Conservation (phyloP, 1,284 basidiomycete species). For the Pascua guehoae region DNA sequence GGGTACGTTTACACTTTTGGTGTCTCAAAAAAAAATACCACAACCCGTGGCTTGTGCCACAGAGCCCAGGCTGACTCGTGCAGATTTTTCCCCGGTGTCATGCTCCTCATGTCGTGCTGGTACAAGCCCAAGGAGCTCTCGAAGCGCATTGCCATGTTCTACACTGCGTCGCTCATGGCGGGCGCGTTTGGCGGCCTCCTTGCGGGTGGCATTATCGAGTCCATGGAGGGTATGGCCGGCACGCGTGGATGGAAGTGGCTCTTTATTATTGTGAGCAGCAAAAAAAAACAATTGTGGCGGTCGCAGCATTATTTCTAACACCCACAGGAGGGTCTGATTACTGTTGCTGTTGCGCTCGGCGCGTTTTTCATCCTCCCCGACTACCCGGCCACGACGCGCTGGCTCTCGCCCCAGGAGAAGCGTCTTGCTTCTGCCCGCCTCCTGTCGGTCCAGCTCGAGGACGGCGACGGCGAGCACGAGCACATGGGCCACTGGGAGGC, state of each 20-base stretch:
- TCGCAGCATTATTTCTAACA: conserved; percentile 39
- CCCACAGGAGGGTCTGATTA: conserved; percentile 35
- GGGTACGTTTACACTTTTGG: conserved; percentile 26
- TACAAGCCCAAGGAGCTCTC: conserved; percentile 47
- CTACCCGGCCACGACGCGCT: conserved; percentile 42
- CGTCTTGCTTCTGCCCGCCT: conserved; percentile 19
- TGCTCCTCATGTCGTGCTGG: conserved; percentile 41
- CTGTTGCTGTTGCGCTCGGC: conserved; percentile 31
- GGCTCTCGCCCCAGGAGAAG: conserved; percentile 38
- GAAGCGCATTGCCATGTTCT: conserved; percentile 27
- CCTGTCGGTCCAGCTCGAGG: conserved; percentile 21
- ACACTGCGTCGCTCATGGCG: conserved; percentile 23
- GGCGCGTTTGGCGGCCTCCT: conserved; percentile 46
- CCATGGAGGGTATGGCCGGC: conserved; percentile 29
- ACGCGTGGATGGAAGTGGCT: conserved; percentile 43
- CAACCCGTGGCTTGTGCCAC: too few species aligned
- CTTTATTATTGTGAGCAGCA: conserved; percentile 35
- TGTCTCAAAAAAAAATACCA: too few species aligned
- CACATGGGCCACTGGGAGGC: conserved; percentile 25
- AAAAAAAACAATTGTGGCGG: conserved; percentile 31
- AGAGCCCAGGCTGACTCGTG: conserved; percentile 26
- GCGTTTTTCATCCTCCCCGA: conserved; percentile 47
- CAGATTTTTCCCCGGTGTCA: conserved; percentile 46
- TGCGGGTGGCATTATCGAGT: conserved; percentile 38
- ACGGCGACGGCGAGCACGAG: conserved; percentile 22